Base-by-base conservation (phyloP, 2,329 filamentous ascomycete genomes). In the Sporothrix phasma region DNA sequence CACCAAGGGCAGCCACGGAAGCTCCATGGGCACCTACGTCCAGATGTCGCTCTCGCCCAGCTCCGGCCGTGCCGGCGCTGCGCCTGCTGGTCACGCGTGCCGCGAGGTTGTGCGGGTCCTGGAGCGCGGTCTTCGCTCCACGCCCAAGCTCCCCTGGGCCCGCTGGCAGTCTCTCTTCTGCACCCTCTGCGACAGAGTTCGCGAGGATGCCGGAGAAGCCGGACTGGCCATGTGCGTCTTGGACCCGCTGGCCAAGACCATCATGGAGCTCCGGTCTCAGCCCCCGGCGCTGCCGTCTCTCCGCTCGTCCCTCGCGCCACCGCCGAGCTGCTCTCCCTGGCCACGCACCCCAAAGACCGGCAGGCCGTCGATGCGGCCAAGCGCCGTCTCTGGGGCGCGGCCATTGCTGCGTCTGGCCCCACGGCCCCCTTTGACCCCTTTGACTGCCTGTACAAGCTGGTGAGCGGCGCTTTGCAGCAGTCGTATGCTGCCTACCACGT, bases 101-200 rank as follows among this genome's bases (percentile, higher is more conserved):
- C 85, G 88, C 8, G 84, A 88, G 61, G 76, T 88, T 26, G 80
- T 87, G 17, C 86, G 82, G 19, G 81, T 95, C 39, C 78, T 96
- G 3, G 81, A 87, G 69, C 76, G 80, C 68, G 85, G 89, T 19
- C 72, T 88, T 56, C 73, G 74, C 34, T 75, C 77, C 24, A 79
- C 79, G 2, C 79, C 80, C 0, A 76, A 76, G 19, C 73, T 84
- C 7, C 79, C 80, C 0, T 75, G 74, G 68, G 65, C 74, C 17
- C 71, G 76, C 6, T 85, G 82, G 83, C 71, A 77, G 29, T 73
- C 77, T 0, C 76, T 93, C 0, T 84, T 90, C 61, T 76, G 81
- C 8, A 73, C 78, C 0, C 75, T 90, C 8, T 76, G 82, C 3
- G 74, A 79, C 8, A 81, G 83, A 61, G 82, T 87, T 6, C 80